Base-by-base conservation (phyloP, 1,284 basidiomycete species). In the Phaffia rhodozyma region DNA sequence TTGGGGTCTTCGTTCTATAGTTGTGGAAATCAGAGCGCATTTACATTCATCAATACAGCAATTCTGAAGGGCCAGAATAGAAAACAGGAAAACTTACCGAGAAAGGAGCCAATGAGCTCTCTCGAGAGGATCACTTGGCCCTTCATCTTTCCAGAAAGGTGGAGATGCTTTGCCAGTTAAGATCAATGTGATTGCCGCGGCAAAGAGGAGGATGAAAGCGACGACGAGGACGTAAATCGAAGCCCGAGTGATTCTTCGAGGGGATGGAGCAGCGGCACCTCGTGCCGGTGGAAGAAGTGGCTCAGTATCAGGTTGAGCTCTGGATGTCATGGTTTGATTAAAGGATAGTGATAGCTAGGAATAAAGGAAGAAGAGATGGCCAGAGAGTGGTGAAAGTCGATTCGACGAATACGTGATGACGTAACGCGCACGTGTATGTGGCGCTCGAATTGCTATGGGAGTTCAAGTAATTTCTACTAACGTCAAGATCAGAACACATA, bases 21-120 rank as follows among this genome's bases (percentile, higher is more conserved):
- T 29, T 23, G 48, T 18, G 20, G 4, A 34, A 55, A 55, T 32
- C 27, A n/a, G 32, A n/a, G 18, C 30, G 23, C 21, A 9, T 7
- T 2, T 7, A 47, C 0, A 5, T 6, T 43, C 23, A 38, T 30
- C 25, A 5, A 30, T 0, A 55, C n/a, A 6, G 6, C 7, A 34
- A 29, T 11, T 11, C 5, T 16, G 7, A 43, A 43, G 2, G 2
- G 16, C 16, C 7, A 23, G 9, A 18, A 18, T 1, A 27, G 32
- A 0, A 21, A 29, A 16, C 5, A 9, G 34, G 18, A 27, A 51
- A 21, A 67, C 71, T 52, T 49, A 76, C 74, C 66, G 69, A 58
- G 71, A 71, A 16, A 77, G 67, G 50, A 72, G 75, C 67, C 75
- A 76, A 38, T 72, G 69, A 0, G 77, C 78, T 7, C 75, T 66